These are phyloP conservation scores for Casaregolazyma suthepensis DNA, from an alignment of 1,139 yeast species.

Conservation along the genomic window DNA sequence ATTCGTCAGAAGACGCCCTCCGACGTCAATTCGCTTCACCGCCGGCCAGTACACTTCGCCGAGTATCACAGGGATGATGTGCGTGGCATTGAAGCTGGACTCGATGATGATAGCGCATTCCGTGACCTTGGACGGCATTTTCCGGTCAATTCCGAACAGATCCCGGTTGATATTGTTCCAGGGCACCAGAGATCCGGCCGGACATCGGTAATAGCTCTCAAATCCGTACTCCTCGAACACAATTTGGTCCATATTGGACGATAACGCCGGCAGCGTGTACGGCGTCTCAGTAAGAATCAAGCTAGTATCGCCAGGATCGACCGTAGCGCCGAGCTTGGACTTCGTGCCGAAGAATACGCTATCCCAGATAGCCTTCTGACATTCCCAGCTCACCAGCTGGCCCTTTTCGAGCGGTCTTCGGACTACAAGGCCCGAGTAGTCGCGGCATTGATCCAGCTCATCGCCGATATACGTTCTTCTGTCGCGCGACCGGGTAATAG, in stretches of 20 bases:
- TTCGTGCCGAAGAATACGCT: slow-evolving; percentile 48
- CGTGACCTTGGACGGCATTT: slow-evolving; percentile 26
- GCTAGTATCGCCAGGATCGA: slow-evolving; percentile 44
- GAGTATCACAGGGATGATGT: slow-evolving; percentile 77
- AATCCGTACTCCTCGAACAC: slow-evolving; percentile 93
- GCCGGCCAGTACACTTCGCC: slow-evolving; percentile 79
- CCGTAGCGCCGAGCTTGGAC: slow-evolving; percentile 23
- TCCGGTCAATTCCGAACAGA: slow-evolving; percentile 9
- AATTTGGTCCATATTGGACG: slow-evolving; percentile 83
- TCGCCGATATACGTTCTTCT: slow-evolving; percentile 71
- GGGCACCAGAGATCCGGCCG: slow-evolving; percentile 66
- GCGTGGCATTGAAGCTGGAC: slow-evolving; percentile 81
- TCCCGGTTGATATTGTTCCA: slow-evolving; percentile 37
- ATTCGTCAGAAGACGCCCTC: slow-evolving; percentile 81
- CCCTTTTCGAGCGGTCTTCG: slow-evolving; percentile 82
- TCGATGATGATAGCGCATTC: slow-evolving; percentile 81
- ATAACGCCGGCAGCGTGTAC: slow-evolving; percentile 73
- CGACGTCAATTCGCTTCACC: slow-evolving; percentile 67
- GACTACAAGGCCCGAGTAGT: slow-evolving; percentile 68
- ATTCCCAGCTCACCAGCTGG: slow-evolving; percentile 86
- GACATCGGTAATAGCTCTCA: slow-evolving; percentile 54
- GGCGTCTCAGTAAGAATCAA: slow-evolving; percentile 72
- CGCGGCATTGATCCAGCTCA: slow-evolving; percentile 55
- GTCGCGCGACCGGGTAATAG: slow-evolving; percentile 70
- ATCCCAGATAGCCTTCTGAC: slow-evolving; percentile 93